Evolutionary conservation across 2,329 filamentous ascomycete genomes (phyloP).

Genomic region (Sordariomycetes sp.): DNA sequence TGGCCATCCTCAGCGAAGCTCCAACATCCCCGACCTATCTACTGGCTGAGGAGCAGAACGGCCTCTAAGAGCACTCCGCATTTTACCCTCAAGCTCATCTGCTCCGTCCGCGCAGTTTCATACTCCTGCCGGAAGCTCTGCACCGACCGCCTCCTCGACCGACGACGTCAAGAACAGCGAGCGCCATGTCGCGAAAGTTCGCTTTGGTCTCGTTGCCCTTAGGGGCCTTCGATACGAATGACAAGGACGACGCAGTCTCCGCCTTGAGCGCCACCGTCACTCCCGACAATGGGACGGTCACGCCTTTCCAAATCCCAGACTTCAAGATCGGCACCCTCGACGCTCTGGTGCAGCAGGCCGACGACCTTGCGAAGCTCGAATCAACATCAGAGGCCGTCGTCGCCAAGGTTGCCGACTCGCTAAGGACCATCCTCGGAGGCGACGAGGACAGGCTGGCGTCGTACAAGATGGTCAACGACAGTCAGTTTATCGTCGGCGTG

Average conservation of each 20-base stretch:
- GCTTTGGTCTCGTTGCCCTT: slow-evolving; percentile 84
- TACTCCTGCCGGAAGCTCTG: neutral
- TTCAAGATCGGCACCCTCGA: slow-evolving; percentile 98
- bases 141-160: too few relatives aligned
- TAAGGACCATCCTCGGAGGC: slow-evolving; percentile 74
- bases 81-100: too few relatives aligned
- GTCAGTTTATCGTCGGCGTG: slow-evolving; percentile 38
- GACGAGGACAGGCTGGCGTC: slow-evolving; percentile 74
- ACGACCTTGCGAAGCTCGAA: slow-evolving; percentile 87
- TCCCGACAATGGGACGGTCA: slow-evolving; percentile 65
- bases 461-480: slow-evolving; percentile 92
- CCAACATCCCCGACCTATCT: too few relatives aligned
- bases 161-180: neutral
- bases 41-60: too few relatives aligned
- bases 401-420: slow-evolving; percentile 76
- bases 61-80: too few relatives aligned
- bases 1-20: too few relatives aligned
- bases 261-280: slow-evolving; percentile 65
- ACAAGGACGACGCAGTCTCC: slow-evolving; percentile 72
- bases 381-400: slow-evolving; percentile 72
- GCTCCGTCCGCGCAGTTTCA: too few relatives aligned
- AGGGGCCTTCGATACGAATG: slow-evolving; percentile 72
- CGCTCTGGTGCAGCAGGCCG: slow-evolving; percentile 89
- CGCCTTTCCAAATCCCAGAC: slow-evolving; percentile 74
- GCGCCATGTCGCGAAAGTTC: slow-evolving; percentile 54